Evolutionary conservation across 2,329 filamentous ascomycete genomes (phyloP).

Genomic region (Cercospora sojina): DNA sequence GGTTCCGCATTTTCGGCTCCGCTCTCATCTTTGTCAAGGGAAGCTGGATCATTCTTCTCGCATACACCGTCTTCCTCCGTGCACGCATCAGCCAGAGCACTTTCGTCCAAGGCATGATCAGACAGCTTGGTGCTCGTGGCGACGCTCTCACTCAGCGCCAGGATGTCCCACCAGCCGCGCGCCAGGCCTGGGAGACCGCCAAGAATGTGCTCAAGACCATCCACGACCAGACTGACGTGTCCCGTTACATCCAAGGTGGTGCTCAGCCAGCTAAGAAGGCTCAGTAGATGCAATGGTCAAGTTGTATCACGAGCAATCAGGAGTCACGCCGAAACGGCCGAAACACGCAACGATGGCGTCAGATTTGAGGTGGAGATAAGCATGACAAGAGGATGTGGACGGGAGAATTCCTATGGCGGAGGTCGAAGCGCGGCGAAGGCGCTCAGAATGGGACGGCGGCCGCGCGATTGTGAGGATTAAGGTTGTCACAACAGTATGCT

Average conservation of each 20-base stretch:
- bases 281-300: conserved; percentile 43
- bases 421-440: not conserved
- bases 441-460: not conserved
- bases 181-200: conserved; percentile 75
- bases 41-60: conserved; percentile 79
- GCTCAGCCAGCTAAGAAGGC: conserved; percentile 61
- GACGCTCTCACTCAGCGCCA: conserved; percentile 83
- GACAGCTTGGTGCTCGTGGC: conserved; percentile 68
- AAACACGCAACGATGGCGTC: not conserved
- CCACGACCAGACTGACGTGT: conserved; percentile 73
- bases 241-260: conserved; percentile 23
- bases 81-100: conserved; percentile 85
- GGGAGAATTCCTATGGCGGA: not conserved
- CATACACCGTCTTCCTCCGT: conserved; percentile 92
- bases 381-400: not conserved
- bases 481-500: not conserved
- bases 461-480: not conserved
- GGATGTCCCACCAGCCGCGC: conserved; percentile 75
- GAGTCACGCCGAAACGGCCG: conserved; percentile 17
- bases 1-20: conserved; percentile 76
- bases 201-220: conserved; percentile 73
- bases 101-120: conserved; percentile 84
- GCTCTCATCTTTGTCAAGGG: conserved; percentile 85
- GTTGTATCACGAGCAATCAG: conserved; percentile 2
- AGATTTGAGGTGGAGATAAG: not conserved